Evolutionary conservation across 2,329 filamentous ascomycete species (phyloP), one percentile per base, ranked within the genome.

Genomic region (Plenodomus tracheiphilus): DNA sequence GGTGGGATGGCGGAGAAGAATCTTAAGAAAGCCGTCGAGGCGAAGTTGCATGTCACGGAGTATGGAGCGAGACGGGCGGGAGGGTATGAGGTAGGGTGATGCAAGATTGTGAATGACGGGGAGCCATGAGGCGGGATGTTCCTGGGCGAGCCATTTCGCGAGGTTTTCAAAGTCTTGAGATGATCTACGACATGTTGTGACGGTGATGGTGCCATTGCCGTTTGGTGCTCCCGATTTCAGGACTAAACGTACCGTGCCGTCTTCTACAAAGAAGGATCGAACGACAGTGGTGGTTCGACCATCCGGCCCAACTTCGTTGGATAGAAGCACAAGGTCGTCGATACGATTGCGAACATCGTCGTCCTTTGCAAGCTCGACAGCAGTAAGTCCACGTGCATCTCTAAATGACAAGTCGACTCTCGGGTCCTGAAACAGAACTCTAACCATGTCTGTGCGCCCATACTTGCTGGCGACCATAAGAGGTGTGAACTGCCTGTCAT

Each of bases 381-480:
- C 94, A 7, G 93, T 97, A 61, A 99, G 79, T 0, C 94, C 94
- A 50, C 94, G 84, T 15, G 89, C 75, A 69, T 99, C 95, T 70
- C 88, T 89, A 22, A 92, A 85, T 36, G 87, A 85, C 13, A 93
- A 75, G 67, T 99, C 94, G 4, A 97, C 91, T 60, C 95, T 81
- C 19, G 90, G 84, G 68, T 99, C 94, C 36, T 87, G 83, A 70
- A 96, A 97, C 5, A 99, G 80, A 9, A 87, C 86, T 49, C 92
- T 82, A 16, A 99, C 93, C 79, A 96, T 90, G 62, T 97, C 94
- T 45, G 96, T 88, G 54, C 94, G 85, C 28, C 94, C 94, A 67
- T 97, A 99, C 71, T 99, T 99, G 81, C 93, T 97, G 7, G 93
- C 93, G 54, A 99, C 88, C 94, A 99, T 99, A 47, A 99, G 79